phyloP scores from a whole-genome alignment of 257 asterid genomes.

The Lithospermum erythrorhizon region DNA sequence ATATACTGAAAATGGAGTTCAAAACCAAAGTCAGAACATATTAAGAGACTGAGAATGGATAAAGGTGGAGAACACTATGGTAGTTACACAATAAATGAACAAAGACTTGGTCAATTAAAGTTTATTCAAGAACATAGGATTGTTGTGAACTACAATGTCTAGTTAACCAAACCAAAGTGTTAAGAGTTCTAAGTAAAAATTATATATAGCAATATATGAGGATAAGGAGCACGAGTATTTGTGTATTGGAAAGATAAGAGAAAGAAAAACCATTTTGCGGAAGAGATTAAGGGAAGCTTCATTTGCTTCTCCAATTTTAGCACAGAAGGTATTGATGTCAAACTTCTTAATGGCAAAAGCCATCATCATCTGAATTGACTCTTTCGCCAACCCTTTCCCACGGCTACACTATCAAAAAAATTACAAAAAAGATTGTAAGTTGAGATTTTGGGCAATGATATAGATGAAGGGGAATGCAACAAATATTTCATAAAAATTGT shows the following conservation, averaged over 20 bases:
- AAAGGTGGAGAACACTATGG: too few relatives aligned
- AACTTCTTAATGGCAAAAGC: slow-evolving; percentile 52
- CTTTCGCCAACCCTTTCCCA: slow-evolving; percentile 85
- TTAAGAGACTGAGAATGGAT: too few relatives aligned
- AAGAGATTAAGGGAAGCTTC: slow-evolving; percentile 65
- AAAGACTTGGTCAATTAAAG: too few relatives aligned
- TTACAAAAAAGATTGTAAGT: background rate
- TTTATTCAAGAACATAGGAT: too few relatives aligned
- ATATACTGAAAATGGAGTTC: too few relatives aligned
- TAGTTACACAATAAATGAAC: too few relatives aligned
- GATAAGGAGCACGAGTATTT: background rate
- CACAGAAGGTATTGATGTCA: slow-evolving; percentile 44
- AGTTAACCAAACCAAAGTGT: too few relatives aligned
- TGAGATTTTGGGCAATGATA: background rate
- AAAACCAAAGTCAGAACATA: too few relatives aligned
- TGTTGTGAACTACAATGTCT: too few relatives aligned
- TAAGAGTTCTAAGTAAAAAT: too few relatives aligned
- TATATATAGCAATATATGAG: too few relatives aligned
- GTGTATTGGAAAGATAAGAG: slow-evolving; percentile 7
- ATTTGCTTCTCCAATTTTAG: slow-evolving; percentile 71
- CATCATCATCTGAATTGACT: slow-evolving; percentile 79
- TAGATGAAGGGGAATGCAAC: background rate
- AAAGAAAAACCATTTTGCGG: slow-evolving; percentile 52
- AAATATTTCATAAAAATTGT: background rate
- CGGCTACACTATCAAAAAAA: slow-evolving; percentile 41